Base-by-base conservation (phyloP, 495 filamentous ascomycete species). In the Tricharina praecox region DNA sequence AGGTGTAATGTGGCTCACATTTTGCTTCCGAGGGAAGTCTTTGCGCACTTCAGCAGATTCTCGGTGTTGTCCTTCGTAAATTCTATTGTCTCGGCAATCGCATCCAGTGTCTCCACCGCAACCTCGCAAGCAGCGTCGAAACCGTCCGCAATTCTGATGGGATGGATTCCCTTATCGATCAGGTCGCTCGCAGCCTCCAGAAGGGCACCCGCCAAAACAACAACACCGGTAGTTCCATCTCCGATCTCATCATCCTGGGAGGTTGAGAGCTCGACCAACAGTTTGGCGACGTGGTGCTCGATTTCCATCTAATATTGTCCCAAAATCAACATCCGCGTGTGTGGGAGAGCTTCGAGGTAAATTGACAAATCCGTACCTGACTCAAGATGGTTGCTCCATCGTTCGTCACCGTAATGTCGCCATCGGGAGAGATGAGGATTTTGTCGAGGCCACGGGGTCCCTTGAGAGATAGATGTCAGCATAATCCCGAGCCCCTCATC, bases 101-200 rank as follows among this genome's bases (percentile, higher is more conserved):
- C 74, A 59, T 96, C 90, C 21, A 99, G 72, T 68, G 94, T 81
- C 15, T 77, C 77, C 37, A 95, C 78, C 30, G 90, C 90, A 55
- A 95, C 85, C 64, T 99, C 92, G 60, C 92, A 99, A 32, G 90
- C 90, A 51, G 88, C 75, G 61, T 99, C 90, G 62, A 92, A 99
- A 34, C 90, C 90, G 63, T 99, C 92, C 50, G 90, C 90, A 70
- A 99, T 94, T 53, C 90, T 71, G 57, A 99, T 96, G 50, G 90
- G 90, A 63, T 99, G 90, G 56, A 99, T 96, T 52, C 90, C 90
- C 70, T 99, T 99, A 71, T 99, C 90, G 62, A 99, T 96, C 51
- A 99, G 73, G 56, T 95, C 90, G 43, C 87, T 85, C n/a, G 90
- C 90, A 66, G 93, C 87, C 65, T 99, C 90, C 46, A 99, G 68